Evolutionary conservation across 257 asterid species (phyloP), one percentile per base, ranked within the genome.

Genomic region (Ballota nigra): DNA sequence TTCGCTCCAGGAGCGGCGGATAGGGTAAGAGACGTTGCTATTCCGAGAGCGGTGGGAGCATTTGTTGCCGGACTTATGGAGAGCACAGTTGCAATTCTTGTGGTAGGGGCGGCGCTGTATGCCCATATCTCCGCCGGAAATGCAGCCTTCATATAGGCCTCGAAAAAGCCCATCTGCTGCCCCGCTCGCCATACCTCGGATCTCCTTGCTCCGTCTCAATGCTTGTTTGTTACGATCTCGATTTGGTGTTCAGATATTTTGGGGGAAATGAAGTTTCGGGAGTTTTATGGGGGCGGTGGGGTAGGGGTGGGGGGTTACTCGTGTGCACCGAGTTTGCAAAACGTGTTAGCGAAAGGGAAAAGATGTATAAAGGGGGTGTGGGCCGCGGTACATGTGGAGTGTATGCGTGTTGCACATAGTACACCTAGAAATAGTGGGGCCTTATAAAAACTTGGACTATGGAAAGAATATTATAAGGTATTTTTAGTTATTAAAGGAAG

Each of bases 61-160:
- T 34, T 68, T 66, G 13, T 80, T 85, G 45, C 71, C 73, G 4
- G 88, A 79, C 63, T 83, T 72, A 56, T 91, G 97, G 20, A 91
- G 74, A 11, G 86, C 94, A 66, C 97, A 91, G 79, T 80, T 47
- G 53, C 97, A 91, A 72, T 86, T 85, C 9, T 81, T 77, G 70
- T 91, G 97, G 74, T 91, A 91, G 9, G 96, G 97, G 45, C 96
- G 81, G 52, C 86, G 79, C 41, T 83, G 75, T n/a, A 87, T 75
- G 51, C 85, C 87, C 41, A 36, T 61, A 53, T 87, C 97, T 5
- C 67, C 77, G 31, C 80, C 79, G 77, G 92, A 81, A 57, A 90
- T 72, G 79, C 92, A 83, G 34, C 90, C 90, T 9, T 84, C 90
- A 24, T 82, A 84, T 0, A 79, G 36, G 7, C 86, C 85, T 45